A percentile compares a stretch with the other conserved stretches of the same genome.
phyloP scores from a whole-genome alignment of 306 rosid genomes.

The Vigna radiata region DNA sequence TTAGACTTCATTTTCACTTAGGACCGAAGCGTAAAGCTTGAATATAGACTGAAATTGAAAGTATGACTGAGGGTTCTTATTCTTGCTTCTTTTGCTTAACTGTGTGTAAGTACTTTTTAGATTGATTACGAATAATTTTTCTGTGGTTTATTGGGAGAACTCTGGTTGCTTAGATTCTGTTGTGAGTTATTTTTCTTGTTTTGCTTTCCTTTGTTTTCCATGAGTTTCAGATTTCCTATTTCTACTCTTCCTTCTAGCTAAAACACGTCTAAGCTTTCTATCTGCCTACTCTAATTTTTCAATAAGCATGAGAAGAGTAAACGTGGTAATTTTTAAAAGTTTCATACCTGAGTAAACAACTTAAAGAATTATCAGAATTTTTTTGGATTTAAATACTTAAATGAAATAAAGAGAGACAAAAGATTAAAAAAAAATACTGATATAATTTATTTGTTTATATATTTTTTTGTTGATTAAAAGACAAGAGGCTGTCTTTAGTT shows the following conservation, averaged over 20 bases:
- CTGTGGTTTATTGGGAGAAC: not conserved
- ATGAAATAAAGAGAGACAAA: too few species aligned
- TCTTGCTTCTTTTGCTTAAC: not conserved
- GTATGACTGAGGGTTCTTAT: slow-evolving; percentile 51
- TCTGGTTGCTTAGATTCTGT: not conserved
- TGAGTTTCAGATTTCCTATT: not conserved
- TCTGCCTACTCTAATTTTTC: not conserved
- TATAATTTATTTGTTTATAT: too few species aligned
- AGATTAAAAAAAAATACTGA: too few species aligned
- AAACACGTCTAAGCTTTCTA: not conserved
- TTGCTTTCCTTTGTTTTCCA: not conserved
- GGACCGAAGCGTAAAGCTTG: too few species aligned
- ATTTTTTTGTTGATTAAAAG: too few species aligned
- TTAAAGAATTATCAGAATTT: too few species aligned
- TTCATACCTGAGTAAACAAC: too few species aligned
- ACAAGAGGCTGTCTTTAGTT: not conserved
- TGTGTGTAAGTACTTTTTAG: not conserved
- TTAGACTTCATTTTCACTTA: too few species aligned
- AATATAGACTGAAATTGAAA: slow-evolving; percentile 61
- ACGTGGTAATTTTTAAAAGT: too few species aligned
- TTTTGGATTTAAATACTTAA: too few species aligned
- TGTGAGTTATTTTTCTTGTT: not conserved
- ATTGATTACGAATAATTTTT: not conserved
- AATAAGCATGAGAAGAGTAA: not conserved
- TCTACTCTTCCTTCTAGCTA: not conserved